Base-by-base conservation (phyloP, 345 rosid genomes). In the Dipteronia dyeriana region DNA sequence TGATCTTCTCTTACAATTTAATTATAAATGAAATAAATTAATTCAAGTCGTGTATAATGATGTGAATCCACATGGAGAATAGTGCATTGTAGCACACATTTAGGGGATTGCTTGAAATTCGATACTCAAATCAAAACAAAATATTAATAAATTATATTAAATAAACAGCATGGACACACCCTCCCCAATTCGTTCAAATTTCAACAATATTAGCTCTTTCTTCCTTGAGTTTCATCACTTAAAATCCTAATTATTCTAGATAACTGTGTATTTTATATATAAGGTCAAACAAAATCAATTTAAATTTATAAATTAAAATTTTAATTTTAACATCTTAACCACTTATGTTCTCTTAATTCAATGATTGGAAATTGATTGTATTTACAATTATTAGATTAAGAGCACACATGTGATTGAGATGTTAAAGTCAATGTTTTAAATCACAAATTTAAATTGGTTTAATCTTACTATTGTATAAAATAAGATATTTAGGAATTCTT, bases 51-150 rank as follows among this genome's bases (percentile, higher is more conserved):
- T 71, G 29, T 45, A 45, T 38, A 45, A 43, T 70, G 82, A 82
- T 66, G 77, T 65, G 68, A 45, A 62, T 41, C 73, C 84, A 75
- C 88, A 77, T 87, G 88, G 92, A 82, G 78, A 82, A 70, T 64
- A 79, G 91, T 83, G 89, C 86, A 71, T 38, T 68, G 77, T n/a
- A 79, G 79, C 89, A 82, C 66, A 80, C 76, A 81, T 81, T 80
- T 71, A 87, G 85, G 85, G 68, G 68, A 54, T 68, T 77, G 80
- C 85, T 87, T 81, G 75, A 62, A 84, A 79, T 80, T 79, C 80
- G 59, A 75, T 20, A 66, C 79, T 70, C 20, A 61, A 53, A 71
- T 13, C 34, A 29, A 39, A 59, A 34, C 17, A 79, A 45, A 45
- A 23, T 2, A 65, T 39, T 22, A 22, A 71, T 47, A 16, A 7